These are phyloP conservation scores for Phialophora chinensis DNA, from an alignment of 2,329 filamentous ascomycete species.

Conservation along the genomic window DNA sequence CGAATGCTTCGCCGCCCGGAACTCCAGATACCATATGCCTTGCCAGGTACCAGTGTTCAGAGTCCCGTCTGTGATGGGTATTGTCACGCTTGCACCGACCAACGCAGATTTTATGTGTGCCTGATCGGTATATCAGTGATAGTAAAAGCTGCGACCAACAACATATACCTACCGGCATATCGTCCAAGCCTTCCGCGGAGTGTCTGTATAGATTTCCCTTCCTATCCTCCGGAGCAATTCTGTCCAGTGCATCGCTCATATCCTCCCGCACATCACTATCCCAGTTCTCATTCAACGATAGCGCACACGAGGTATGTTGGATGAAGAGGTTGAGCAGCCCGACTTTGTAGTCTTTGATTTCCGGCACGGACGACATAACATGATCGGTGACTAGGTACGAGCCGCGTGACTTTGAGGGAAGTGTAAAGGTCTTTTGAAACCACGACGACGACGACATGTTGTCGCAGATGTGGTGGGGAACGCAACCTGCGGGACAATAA, in stretches of 20 bases:
- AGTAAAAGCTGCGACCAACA: background rate
- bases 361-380: slow-evolving; percentile 73
- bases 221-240: slow-evolving; percentile 82
- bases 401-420: slow-evolving; percentile 78
- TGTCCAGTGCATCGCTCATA: slow-evolving; percentile 92
- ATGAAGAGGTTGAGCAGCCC: slow-evolving; percentile 88
- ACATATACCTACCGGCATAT: slow-evolving; percentile 76
- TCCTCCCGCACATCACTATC: slow-evolving; percentile 85
- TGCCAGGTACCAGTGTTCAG: slow-evolving; percentile 69
- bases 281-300: slow-evolving; percentile 92
- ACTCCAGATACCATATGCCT: slow-evolving; percentile 94
- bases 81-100: slow-evolving; percentile 84
- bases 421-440: slow-evolving; percentile 83
- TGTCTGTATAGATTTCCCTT: slow-evolving; percentile 82
- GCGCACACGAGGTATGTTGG: slow-evolving; percentile 91
- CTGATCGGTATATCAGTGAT: slow-evolving; percentile 47
- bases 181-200: slow-evolving; percentile 83
- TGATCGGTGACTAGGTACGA: slow-evolving; percentile 88
- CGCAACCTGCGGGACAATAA: slow-evolving; percentile 26
- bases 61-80: slow-evolving; percentile 87
- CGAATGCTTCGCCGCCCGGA: slow-evolving; percentile 75
- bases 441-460: slow-evolving; percentile 58
- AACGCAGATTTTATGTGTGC: slow-evolving; percentile 93
- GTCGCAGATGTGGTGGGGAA: background rate
- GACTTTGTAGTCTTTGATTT: slow-evolving; percentile 81